phyloP scores from a whole-genome alignment of 163 green algal genomes.

The Scenedesmus sp. region DNA sequence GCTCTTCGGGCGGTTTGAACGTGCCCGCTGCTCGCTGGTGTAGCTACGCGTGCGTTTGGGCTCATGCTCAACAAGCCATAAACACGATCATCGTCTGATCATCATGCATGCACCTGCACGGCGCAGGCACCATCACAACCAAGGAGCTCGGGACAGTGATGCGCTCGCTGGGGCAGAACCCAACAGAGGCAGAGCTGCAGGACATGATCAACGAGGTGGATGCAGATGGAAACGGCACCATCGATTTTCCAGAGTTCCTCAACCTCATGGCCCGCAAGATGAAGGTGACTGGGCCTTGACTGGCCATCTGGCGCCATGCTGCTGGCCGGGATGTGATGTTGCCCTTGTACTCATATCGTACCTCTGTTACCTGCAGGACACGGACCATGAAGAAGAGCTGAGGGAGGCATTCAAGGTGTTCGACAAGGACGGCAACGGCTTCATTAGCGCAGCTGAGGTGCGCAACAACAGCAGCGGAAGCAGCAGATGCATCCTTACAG shows the following conservation, averaged over 20 bases:
- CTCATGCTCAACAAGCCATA: not conserved
- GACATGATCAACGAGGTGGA: constrained; percentile 99
- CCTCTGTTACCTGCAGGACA: constrained; percentile 77
- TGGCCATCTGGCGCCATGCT: not conserved
- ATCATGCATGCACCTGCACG: constrained; percentile 3
- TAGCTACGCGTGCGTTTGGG: not conserved
- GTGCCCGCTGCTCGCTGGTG: constrained; percentile 2
- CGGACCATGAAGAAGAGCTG: constrained; percentile 98
- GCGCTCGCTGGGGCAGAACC: constrained; percentile 98
- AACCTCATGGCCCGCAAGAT: constrained; percentile 98
- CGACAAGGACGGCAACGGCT: constrained; percentile 99
- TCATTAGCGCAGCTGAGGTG: constrained; percentile 98
- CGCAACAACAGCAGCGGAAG: constrained; percentile 9
- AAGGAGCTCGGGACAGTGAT: constrained; percentile 99
- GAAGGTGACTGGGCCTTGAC: constrained; percentile 74
- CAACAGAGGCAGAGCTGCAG: constrained; percentile 99
- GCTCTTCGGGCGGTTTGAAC: not conserved
- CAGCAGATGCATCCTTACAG: not conserved
- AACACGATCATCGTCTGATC: not conserved
- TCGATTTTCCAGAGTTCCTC: constrained; percentile 99
- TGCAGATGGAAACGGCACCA: constrained; percentile 98
- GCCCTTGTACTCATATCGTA: not conserved
- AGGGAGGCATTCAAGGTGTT: constrained; percentile 99
- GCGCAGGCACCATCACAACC: constrained; percentile 94
- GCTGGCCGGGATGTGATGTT: not conserved